phyloP scores from a whole-genome alignment of 148 eudicot genomes.

The Rhododendron williamsianum region DNA sequence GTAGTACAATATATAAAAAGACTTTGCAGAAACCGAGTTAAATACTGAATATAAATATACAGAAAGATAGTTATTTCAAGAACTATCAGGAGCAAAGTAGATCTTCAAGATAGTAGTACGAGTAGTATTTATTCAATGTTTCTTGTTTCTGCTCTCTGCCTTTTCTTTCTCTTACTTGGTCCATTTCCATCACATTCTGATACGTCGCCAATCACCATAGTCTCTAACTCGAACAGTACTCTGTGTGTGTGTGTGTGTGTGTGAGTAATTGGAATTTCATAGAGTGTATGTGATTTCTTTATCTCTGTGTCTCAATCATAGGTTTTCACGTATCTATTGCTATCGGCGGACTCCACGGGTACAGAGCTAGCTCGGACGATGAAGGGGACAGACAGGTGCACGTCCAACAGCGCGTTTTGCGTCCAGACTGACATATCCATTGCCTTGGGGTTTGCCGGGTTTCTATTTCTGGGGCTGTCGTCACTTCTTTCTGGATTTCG shows the following conservation, averaged over 20 bases:
- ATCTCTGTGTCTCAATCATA: neutral
- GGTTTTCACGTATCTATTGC: conserved; percentile 67
- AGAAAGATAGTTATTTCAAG: too few relatives aligned
- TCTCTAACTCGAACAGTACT: neutral
- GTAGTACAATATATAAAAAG: too few relatives aligned
- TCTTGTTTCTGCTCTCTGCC: too few relatives aligned
- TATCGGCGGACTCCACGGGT: conserved; percentile 74
- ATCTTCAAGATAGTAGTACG: too few relatives aligned
- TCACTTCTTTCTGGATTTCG: conserved; percentile 77
- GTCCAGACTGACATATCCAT: conserved; percentile 66
- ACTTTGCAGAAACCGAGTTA: too few relatives aligned
- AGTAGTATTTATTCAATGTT: too few relatives aligned
- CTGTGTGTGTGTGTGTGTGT: too few relatives aligned
- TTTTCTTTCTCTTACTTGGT: too few relatives aligned
- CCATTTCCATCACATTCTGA: too few relatives aligned
- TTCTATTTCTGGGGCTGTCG: conserved; percentile 54
- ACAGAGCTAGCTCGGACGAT: conserved; percentile 52
- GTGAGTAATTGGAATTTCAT: neutral
- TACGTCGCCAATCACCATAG: neutral
- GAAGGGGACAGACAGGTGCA: conserved; percentile 49
- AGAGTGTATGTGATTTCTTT: neutral
- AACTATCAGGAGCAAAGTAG: too few relatives aligned
- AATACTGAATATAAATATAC: too few relatives aligned
- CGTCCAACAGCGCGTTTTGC: conserved; percentile 47
- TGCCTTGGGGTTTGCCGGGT: conserved; percentile 75